Evolutionary conservation across 2,329 filamentous ascomycete genomes (phyloP), one percentile per base, ranked within the genome.

Genomic region (Penicillium decumbens): DNA sequence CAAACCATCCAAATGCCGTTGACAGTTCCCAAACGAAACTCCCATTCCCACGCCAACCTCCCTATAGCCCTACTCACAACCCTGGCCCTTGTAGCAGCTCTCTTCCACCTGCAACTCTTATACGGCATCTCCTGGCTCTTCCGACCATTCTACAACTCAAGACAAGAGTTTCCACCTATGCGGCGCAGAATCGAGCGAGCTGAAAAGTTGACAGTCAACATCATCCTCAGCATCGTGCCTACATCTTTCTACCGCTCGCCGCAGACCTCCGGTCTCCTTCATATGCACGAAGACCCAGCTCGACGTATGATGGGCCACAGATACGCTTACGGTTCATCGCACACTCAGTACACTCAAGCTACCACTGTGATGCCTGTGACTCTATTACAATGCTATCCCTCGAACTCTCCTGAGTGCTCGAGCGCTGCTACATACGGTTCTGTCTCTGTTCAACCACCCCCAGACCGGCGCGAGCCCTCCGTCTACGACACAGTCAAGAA

Each of bases 91-190:
- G 52, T 62, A 13, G 39, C 45, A 27, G 42, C 55, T n/a, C 47
- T 66, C 4, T 39, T 57, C 7, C 54, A 55, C 30, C 56, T 68
- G 23, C 65, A 64, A 29, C 8, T 62, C 8, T 50, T 67, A n/a
- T 61, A 64, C 35, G 43, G 47, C 1, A 23, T 56, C n/a, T 59
- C 57, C 4, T 51, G 41, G 35, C 15, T 65, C 15, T 45, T 52
- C 20, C 45, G 38, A 1, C 53, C 53, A 27, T 47, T 60, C 24
- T 49, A 45, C 30, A 51, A 39, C 30, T 49, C 53, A 3, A 29
- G 46, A 20, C 29, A 30, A 10, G 50, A 56, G n/a, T 52, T 41
- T 4, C 43, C 55, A 32, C 47, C 54, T 3, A 46, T 65, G 27
- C 51, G 38, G 4, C 46, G 30, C 7, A 38, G 53, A 25, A 63